Base-by-base conservation (phyloP, 2,329 filamentous ascomycete genomes). In the Mycosphaerelloides madeirae region DNA sequence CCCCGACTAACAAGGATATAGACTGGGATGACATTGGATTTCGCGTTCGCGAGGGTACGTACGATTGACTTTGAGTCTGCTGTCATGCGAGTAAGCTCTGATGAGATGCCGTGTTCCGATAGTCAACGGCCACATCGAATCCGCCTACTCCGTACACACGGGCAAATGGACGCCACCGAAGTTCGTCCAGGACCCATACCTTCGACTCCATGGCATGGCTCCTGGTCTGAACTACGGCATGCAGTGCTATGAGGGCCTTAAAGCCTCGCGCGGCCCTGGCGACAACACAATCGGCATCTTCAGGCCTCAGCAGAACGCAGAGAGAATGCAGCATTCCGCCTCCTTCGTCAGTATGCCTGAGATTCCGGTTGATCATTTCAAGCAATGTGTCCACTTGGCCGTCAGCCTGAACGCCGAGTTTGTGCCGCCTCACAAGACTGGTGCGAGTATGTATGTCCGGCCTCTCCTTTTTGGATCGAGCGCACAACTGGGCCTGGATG, bases 211-310 rank as follows among this genome's bases (percentile, higher is more conserved):
- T 69, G 93, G 91, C 67, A 93, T 98, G 87, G 84, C 90, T 0
- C 90, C 93, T 0, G 91, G 82, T 33, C 80, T 97, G 54, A 98
- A 98, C 77, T 98, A 98, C 68, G 89, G 91, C 46, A 89, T 95
- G 65, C 93, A 97, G 72, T 91, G 88, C 60, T 98, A 95, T 74
- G 93, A 98, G 67, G 93, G 93, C n/a, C 81, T 97, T 65, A 97
- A 97, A 70, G 90, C 91, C 43, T 96, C 96, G 78, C 88, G 91
- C 52, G 74, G 77, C 2, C 85, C 88, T 14, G 73, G 77, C 46
- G 80, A 85, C 65, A 65, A 74, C 48, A 69, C 71, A 48, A 90
- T 97, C 70, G 80, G 82, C 64, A 80, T 97, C 66, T 97, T 97
- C 80, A 85, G 91, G 3, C 87, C 91, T 0, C 77, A 83, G 61